These are phyloP conservation scores for Pelagophyceae sp. DNA, from an alignment of 352 stramenopile species.

Conservation along the genomic window DNA sequence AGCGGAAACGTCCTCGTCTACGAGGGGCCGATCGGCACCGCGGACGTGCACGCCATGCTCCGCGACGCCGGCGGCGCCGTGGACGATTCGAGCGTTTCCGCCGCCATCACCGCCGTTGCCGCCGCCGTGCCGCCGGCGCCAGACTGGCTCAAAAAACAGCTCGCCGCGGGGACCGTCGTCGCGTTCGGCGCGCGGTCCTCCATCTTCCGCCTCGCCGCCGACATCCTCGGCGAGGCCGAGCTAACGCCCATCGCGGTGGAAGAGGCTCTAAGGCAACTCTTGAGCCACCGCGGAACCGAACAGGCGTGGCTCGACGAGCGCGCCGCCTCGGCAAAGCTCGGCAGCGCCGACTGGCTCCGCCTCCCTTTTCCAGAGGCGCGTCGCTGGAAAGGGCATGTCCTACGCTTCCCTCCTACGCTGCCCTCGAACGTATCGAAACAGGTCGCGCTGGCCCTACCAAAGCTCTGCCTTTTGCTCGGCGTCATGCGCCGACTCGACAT, in stretches of 20 bases:
- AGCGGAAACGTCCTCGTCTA: neutral
- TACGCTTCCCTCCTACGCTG: too few species aligned
- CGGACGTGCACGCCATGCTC: neutral
- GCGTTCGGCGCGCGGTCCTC: neutral
- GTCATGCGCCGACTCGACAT: constrained; percentile 1
- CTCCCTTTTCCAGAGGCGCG: constrained; percentile 4
- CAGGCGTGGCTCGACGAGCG: neutral
- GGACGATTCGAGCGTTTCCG: too few species aligned
- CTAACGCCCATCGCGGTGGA: neutral
- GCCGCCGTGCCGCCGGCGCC: neutral
- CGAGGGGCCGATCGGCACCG: neutral
- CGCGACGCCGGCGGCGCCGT: neutral
- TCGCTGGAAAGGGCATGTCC: too few species aligned
- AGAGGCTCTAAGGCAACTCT: neutral
- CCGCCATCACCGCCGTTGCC: neutral
- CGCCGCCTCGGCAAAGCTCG: neutral
- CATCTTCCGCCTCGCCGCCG: constrained; percentile 12
- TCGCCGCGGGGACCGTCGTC: neutral
- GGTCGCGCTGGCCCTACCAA: neutral
- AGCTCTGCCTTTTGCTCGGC: neutral
- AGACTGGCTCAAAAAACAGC: neutral
- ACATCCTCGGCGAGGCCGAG: neutral
- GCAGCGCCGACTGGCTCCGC: neutral
- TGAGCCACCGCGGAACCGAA: too few species aligned
- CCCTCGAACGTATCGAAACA: too few species aligned